Conservation (phyloP, 768 basidiomycete species). For the Daedaleopsis sinensis region DNA sequence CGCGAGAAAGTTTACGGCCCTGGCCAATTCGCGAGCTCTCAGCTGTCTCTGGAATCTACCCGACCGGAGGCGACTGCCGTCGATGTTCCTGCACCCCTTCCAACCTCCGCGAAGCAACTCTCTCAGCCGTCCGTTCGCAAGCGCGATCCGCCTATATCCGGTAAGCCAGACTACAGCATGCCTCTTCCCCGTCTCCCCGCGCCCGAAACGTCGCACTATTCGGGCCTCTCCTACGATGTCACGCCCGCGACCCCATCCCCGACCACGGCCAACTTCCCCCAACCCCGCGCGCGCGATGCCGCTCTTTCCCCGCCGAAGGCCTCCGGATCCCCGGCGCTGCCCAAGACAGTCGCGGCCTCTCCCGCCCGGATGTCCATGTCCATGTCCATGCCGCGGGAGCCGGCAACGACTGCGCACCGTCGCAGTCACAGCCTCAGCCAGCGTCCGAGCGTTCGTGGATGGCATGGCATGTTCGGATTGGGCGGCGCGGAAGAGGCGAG, state of each 20-base stretch:
- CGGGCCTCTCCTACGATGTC: slow-evolving; percentile 78
- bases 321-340: slow-evolving; percentile 7
- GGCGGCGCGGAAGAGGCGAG: slow-evolving; percentile 39
- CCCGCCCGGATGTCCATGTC: slow-evolving; percentile 21
- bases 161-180: slow-evolving; percentile 78
- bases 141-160: slow-evolving; percentile 36
- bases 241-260: slow-evolving; percentile 56
- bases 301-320: slow-evolving; percentile 42
- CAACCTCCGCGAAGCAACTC: slow-evolving; percentile 32
- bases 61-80: slow-evolving; percentile 20
- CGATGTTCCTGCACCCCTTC: slow-evolving; percentile 24
- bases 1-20: slow-evolving; percentile 92
- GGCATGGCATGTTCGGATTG: slow-evolving; percentile 63
- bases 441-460: slow-evolving; percentile 59
- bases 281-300: slow-evolving; percentile 71
- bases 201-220: slow-evolving; percentile 81
- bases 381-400: slow-evolving; percentile 59
- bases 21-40: slow-evolving; percentile 92
- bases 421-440: slow-evolving; percentile 86
- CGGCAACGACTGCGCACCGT: slow-evolving; percentile 77
- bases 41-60: slow-evolving; percentile 59
- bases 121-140: slow-evolving; percentile 37
- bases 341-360: slow-evolving; percentile 26
- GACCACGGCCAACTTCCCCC: slow-evolving; percentile 51
- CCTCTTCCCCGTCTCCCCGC: slow-evolving; percentile 79